Conservation (phyloP, 2,329 filamentous ascomycete species). For the Teratosphaeria nubilosa region DNA sequence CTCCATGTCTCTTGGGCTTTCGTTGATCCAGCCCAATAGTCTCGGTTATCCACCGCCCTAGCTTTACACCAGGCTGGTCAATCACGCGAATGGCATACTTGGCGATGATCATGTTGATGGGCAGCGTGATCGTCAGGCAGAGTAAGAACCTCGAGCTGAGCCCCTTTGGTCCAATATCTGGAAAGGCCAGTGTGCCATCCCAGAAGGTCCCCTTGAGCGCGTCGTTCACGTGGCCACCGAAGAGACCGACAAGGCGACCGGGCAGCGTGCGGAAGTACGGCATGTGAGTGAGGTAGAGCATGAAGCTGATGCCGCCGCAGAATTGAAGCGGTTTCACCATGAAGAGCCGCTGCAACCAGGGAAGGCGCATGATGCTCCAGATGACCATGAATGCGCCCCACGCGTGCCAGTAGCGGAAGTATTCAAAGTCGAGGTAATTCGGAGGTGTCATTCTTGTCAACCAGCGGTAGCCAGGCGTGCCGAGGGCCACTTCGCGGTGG, state of each 20-base stretch:
- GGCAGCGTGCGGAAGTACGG: conserved; percentile 43
- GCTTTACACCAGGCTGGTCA: conserved; percentile 47
- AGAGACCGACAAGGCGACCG: conserved; percentile 41
- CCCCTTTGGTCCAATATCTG: conserved; percentile 42
- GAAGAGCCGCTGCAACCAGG: conserved; percentile 41
- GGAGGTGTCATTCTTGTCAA: conserved; percentile 30
- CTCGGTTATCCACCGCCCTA: conserved; percentile 27
- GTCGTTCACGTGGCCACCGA: conserved; percentile 34
- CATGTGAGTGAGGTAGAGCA: conserved; percentile 53
- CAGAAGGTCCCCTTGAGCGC: conserved; percentile 30
- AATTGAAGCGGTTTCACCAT: conserved; percentile 45
- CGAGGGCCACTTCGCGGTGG: conserved; percentile 39
- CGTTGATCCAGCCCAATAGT: neutral
- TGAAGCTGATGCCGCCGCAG: conserved; percentile 51
- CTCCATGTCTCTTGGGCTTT: neutral
- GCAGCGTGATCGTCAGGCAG: conserved; percentile 45
- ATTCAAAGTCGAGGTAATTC: conserved; percentile 7
- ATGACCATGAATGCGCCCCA: conserved; percentile 45
- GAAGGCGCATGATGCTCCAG: conserved; percentile 38
- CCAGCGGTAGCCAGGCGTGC: conserved; percentile 49
- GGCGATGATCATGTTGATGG: conserved; percentile 44
- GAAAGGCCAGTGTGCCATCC: conserved; percentile 45
- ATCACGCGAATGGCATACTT: conserved; percentile 48
- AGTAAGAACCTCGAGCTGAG: conserved; percentile 45
- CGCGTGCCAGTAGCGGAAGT: conserved; percentile 47